A percentile compares a stretch with the other conserved stretches of the same genome.
These are phyloP conservation scores for Aurifilum marmelostoma DNA, from an alignment of 2,329 filamentous ascomycete genomes.

Conservation along the genomic window DNA sequence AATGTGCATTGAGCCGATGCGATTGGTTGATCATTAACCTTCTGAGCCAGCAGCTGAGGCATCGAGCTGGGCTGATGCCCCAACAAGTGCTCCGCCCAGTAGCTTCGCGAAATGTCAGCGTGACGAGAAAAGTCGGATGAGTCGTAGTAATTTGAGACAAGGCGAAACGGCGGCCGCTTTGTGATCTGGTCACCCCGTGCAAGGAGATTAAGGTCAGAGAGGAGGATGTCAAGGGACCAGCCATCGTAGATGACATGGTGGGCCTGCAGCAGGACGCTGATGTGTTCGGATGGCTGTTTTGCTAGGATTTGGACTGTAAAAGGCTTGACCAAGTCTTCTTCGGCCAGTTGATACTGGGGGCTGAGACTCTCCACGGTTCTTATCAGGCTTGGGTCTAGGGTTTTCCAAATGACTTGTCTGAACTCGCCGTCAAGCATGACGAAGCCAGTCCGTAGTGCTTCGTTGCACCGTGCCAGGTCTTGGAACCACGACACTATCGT, in stretches of 20 bases:
- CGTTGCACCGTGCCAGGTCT: slow-evolving; percentile 57
- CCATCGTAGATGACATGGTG: slow-evolving; percentile 91
- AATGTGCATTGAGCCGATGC: slow-evolving; percentile 37
- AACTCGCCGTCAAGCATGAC: slow-evolving; percentile 56
- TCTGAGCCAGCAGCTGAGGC: slow-evolving; percentile 45
- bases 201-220: slow-evolving; percentile 65
- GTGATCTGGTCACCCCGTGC: slow-evolving; percentile 40
- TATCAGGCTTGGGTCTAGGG: slow-evolving; percentile 49
- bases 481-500: slow-evolving; percentile 54
- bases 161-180: slow-evolving; percentile 61
- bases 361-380: slow-evolving; percentile 41
- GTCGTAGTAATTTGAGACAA: slow-evolving; percentile 57
- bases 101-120: slow-evolving; percentile 54
- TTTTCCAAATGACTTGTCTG: slow-evolving; percentile 66
- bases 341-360: slow-evolving; percentile 46
- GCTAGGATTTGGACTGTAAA: slow-evolving; percentile 60
- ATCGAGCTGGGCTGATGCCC: slow-evolving; percentile 57
- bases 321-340: slow-evolving; percentile 55
- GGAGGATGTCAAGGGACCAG: slow-evolving; percentile 82
- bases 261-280: slow-evolving; percentile 55
- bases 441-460: slow-evolving; percentile 77
- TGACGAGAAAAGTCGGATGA: slow-evolving; percentile 33
- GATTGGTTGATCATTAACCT: slow-evolving; percentile 34
- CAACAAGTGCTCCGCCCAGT: slow-evolving; percentile 71
- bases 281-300: not conserved